phyloP scores from a whole-genome alignment of 306 rosid genomes.

The Castanospermum australe region DNA sequence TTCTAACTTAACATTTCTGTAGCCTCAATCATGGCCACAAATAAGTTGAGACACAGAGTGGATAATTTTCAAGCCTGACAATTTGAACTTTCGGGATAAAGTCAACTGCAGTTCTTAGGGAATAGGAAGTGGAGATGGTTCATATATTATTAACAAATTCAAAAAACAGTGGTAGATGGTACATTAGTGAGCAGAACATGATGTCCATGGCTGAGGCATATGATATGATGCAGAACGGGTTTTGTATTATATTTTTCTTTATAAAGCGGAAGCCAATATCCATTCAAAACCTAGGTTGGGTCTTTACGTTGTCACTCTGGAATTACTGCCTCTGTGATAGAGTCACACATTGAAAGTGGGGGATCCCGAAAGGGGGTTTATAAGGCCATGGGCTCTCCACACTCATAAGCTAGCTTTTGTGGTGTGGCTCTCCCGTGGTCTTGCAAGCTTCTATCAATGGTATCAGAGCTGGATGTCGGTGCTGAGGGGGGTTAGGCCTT shows the following conservation, averaged over 20 bases:
- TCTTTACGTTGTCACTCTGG: not conserved
- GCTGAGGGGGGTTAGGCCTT: no score
- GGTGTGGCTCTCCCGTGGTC: no score
- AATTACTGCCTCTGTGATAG: no score
- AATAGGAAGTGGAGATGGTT: not conserved
- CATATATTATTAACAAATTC: not conserved
- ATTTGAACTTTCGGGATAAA: not conserved
- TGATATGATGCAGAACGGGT: not conserved
- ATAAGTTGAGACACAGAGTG: not conserved
- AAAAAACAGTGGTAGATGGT: not conserved
- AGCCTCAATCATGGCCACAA: not conserved
- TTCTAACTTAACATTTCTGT: not conserved
- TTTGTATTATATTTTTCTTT: not conserved
- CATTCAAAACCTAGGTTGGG: not conserved
- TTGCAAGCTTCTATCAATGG: no score
- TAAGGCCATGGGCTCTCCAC: no score
- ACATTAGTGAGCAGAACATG: not conserved
- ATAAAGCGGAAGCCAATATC: not conserved
- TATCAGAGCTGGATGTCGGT: no score
- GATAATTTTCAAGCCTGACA: not conserved
- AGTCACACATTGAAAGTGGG: no score
- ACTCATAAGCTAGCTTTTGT: no score
- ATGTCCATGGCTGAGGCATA: not conserved
- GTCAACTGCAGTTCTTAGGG: not conserved
- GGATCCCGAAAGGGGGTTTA: no score